Base-by-base conservation (phyloP, 2,329 filamentous ascomycete genomes). In the Penicillium janthinellum region DNA sequence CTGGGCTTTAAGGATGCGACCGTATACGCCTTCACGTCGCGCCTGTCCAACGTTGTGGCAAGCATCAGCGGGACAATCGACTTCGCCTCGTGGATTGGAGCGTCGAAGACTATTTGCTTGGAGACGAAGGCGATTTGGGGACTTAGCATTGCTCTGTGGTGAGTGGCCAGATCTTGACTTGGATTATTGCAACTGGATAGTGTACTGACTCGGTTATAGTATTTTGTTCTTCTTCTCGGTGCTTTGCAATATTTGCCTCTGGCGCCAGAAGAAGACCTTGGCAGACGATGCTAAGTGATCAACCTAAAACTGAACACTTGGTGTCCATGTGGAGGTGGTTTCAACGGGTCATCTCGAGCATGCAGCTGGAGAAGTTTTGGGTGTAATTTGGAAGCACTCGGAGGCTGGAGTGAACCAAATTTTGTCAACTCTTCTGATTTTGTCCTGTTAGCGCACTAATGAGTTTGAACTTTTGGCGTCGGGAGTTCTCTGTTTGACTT, bases 91-190 rank as follows among this genome's bases (percentile, higher is more conserved):
- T 88, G 84, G 84, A 84, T 86, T 47, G 84, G 84, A n/a, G 81
- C 83, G 8, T 86, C 81, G 12, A 84, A 82, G 72, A 71, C 84
- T 17, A 90, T 90, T 57, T 97, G 93, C 79, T 87, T 88, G 70
- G 88, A 95, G 80, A 87, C 92, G 75, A 96, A 96, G 83, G 86
- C 90, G 15, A 86, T 95, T 65, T 96, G 92, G 93, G 92, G 92
- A 0, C 77, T 96, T 61, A 86, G 87, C 74, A 93, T 96, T 75
- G 88, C 88, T 4, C 83, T 96, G 52, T 92, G 84, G 84, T 86
- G 72, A 71, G 82, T 80, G 50, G 35, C 37, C 25, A 5, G 25
- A 28, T 28, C 25, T 14, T n/a, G 45, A 17, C 7, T 39, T 57
- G 7, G 17, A 15, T n/a, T 54, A 52, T 10, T 15, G 61, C 34